Evolutionary conservation across 2,329 filamentous ascomycete species (phyloP).

Genomic region (Gnomoniopsis sp.): DNA sequence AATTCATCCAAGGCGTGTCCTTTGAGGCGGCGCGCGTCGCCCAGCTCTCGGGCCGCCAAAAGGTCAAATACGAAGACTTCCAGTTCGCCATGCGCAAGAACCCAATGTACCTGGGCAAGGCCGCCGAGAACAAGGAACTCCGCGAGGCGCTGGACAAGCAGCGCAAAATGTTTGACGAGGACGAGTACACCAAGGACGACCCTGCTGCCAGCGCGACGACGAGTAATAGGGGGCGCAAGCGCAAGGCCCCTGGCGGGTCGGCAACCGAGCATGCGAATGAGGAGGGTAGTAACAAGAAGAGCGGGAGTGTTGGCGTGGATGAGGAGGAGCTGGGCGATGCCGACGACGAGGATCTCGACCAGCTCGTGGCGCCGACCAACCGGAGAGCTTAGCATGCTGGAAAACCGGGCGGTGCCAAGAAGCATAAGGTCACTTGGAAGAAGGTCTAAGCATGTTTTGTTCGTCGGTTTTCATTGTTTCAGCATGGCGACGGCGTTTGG

Average conservation of each 20-base stretch:
- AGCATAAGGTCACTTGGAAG: slow-evolving; percentile 1
- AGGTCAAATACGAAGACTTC: slow-evolving; percentile 98
- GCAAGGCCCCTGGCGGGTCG: slow-evolving; percentile 2
- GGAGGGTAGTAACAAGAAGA: background rate
- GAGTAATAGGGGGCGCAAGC: slow-evolving; percentile 10
- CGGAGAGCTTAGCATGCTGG: slow-evolving; percentile 13
- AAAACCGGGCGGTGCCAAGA: background rate
- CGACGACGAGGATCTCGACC: slow-evolving; percentile 16
- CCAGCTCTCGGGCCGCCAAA: slow-evolving; percentile 82
- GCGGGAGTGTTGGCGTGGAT: slow-evolving; percentile 5
- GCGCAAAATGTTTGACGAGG: slow-evolving; percentile 69
- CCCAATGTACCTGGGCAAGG: slow-evolving; percentile 79
- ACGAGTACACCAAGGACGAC: slow-evolving; percentile 38
- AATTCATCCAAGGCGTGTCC: slow-evolving; percentile 92
- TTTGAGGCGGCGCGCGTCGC: slow-evolving; percentile 86
- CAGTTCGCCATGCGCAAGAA: slow-evolving; percentile 90
- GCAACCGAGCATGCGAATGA: background rate
- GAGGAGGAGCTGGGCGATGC: slow-evolving; percentile 19
- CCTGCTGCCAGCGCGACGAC: background rate
- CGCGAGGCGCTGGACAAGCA: slow-evolving; percentile 82
- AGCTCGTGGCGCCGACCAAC: slow-evolving; percentile 11
- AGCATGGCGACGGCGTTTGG: slow-evolving; percentile 19
- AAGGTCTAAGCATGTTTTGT: background rate
- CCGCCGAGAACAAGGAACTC: slow-evolving; percentile 85
- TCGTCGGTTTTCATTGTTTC: background rate